Percentiles rank a stretch among this genome's conserved stretches.
Evolutionary conservation across 805 yeast species (phyloP).

Genomic region (Sungouiozyma ichnusensis): DNA sequence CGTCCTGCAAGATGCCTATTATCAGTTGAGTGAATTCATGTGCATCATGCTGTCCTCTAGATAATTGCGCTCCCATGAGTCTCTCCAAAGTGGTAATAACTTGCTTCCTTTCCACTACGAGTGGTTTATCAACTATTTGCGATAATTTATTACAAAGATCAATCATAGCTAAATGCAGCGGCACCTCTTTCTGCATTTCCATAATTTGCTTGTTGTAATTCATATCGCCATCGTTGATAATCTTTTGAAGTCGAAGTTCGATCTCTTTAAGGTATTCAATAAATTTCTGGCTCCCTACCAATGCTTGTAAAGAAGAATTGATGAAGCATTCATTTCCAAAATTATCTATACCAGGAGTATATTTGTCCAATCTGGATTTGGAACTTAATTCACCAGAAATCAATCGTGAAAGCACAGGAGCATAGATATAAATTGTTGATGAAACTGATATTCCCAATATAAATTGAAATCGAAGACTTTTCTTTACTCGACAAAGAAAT

Average conservation of each 20-base stretch:
- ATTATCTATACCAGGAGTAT: constrained; percentile 76
- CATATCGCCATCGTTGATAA: constrained; percentile 23
- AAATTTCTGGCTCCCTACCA: constrained; percentile 50
- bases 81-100: constrained; percentile 62
- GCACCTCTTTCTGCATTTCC: constrained; percentile 19
- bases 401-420: constrained; percentile 9
- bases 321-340: constrained; percentile 87
- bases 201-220: not conserved
- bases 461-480: constrained; percentile 10
- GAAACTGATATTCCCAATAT: constrained; percentile 7
- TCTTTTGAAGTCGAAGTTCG: constrained; percentile 1
- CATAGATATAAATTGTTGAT: constrained; percentile 13
- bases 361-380: constrained; percentile 50
- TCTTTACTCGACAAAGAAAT: not conserved
- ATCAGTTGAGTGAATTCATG: constrained; percentile 81
- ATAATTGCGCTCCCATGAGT: constrained; percentile 62
- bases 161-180: constrained; percentile 50
- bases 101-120: constrained; percentile 66
- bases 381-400: constrained; percentile 5
- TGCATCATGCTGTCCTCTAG: constrained; percentile 86
- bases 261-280: constrained; percentile 33
- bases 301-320: constrained; percentile 76
- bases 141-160: constrained; percentile 46
- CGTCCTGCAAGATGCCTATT: constrained; percentile 66
- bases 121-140: constrained; percentile 43